Conservation (phyloP, 768 basidiomycete species). For the Saitozyma sp. region DNA sequence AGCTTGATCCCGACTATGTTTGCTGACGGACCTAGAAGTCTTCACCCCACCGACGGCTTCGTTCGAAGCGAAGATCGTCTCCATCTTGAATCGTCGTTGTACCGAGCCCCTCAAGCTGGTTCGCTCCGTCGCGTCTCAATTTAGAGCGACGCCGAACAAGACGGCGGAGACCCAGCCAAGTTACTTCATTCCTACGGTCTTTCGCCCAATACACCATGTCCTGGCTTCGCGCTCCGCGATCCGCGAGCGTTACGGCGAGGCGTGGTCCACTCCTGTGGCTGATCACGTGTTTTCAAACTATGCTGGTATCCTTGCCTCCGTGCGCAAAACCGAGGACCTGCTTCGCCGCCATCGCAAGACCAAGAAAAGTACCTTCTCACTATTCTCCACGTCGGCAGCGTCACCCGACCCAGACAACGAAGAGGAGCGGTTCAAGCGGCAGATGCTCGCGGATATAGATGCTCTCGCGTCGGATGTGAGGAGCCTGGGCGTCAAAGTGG, state of each 20-base stretch:
- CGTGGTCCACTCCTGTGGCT: constrained; percentile 62
- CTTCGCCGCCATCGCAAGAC: constrained; percentile 82
- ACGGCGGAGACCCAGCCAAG: constrained; percentile 65
- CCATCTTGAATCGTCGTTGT: constrained; percentile 74
- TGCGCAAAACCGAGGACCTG: constrained; percentile 91
- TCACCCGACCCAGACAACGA: constrained; percentile 72
- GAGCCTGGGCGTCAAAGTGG: constrained; percentile 66
- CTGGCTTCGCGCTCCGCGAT: constrained; percentile 67
- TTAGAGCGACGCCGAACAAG: constrained; percentile 75
- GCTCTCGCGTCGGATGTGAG: constrained; percentile 77
- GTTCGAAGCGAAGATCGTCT: constrained; percentile 56
- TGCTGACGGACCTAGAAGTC: constrained; percentile 10
- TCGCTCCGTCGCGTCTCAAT: constrained; percentile 83
- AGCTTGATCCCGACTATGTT: too few species aligned
- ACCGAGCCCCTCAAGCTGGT: constrained; percentile 81
- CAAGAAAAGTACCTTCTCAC: constrained; percentile 73
- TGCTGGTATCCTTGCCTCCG: constrained; percentile 71
- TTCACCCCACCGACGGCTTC: constrained; percentile 15
- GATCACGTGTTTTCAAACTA: constrained; percentile 70
- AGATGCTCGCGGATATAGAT: constrained; percentile 84
- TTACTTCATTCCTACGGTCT: constrained; percentile 76
- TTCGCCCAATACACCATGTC: constrained; percentile 69
- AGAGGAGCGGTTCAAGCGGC: constrained; percentile 80
- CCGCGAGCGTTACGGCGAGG: constrained; percentile 57
- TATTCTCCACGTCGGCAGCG: constrained; percentile 60